Percentiles rank a stretch among this genome's conserved stretches.
These are phyloP conservation scores for Alternaria consortialis DNA, from an alignment of 2,329 filamentous ascomycete genomes.

Conservation along the genomic window DNA sequence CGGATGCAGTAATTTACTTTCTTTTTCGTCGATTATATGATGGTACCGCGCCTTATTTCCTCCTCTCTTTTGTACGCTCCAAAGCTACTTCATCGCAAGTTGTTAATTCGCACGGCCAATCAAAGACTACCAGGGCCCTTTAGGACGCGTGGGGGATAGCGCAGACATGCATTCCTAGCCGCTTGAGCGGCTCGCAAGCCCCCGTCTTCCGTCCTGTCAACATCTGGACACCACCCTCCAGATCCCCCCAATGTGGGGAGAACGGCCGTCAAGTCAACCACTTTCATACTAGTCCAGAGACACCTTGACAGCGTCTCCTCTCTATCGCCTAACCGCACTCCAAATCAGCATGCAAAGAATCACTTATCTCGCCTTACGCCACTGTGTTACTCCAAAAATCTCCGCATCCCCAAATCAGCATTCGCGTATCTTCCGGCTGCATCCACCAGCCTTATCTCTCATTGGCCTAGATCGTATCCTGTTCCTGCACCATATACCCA, in stretches of 20 bases:
- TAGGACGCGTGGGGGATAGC: conserved; percentile 19
- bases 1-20: neutral
- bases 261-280: neutral
- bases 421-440: conserved; percentile 17
- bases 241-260: neutral
- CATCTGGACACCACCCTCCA: neutral
- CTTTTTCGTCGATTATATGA: neutral
- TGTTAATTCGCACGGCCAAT: conserved; percentile 13
- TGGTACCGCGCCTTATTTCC: neutral
- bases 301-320: neutral
- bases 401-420: conserved; percentile 6
- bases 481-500: conserved; percentile 17
- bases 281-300: neutral
- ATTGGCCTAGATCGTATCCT: conserved; percentile 17
- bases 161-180: conserved; percentile 1
- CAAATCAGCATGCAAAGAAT: neutral
- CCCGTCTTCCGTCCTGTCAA: neutral
- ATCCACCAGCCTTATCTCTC: conserved; percentile 7
- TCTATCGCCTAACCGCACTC: neutral
- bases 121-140: neutral
- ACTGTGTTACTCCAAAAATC: conserved; percentile 17
- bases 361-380: conserved; percentile 23
- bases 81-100: neutral
- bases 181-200: conserved; percentile 12
- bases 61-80: neutral